Evolutionary conservation across 2,329 filamentous ascomycete species (phyloP).

Genomic region (Lizonia empirigonia): DNA sequence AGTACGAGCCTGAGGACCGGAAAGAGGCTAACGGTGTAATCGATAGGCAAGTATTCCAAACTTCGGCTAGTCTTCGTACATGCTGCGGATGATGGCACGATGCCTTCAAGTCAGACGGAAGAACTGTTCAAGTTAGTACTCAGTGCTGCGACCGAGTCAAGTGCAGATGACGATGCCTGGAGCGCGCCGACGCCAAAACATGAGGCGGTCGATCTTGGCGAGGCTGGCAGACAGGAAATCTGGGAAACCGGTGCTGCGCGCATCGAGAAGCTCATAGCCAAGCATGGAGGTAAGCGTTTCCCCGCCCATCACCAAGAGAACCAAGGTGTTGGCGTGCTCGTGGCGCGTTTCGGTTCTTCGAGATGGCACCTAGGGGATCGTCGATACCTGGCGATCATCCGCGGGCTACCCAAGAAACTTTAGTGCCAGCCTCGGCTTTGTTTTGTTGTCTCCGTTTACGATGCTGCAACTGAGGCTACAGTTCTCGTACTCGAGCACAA

Average conservation of each 20-base stretch:
- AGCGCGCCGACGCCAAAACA: slow-evolving; percentile 18
- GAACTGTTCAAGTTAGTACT: slow-evolving; percentile 38
- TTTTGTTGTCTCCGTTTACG: not conserved
- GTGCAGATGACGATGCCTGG: slow-evolving; percentile 17
- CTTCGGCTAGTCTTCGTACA: slow-evolving; percentile 42
- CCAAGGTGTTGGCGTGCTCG: slow-evolving; percentile 10
- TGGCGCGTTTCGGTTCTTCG: slow-evolving; percentile 14
- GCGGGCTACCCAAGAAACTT: not conserved
- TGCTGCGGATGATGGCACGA: slow-evolving; percentile 42
- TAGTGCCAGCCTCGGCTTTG: not conserved
- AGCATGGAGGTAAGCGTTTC: slow-evolving; percentile 43
- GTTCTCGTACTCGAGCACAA: not conserved
- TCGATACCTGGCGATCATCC: slow-evolving; percentile 14
- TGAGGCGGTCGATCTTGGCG: slow-evolving; percentile 38
- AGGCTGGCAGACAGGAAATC: slow-evolving; percentile 41
- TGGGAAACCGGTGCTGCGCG: slow-evolving; percentile 33
- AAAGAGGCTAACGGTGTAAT: slow-evolving; percentile 1
- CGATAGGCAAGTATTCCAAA: slow-evolving; percentile 17
- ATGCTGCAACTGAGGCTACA: not conserved
- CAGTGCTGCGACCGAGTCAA: slow-evolving; percentile 27
- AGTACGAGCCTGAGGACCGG: not conserved
- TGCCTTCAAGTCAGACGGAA: slow-evolving; percentile 45
- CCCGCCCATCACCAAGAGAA: slow-evolving; percentile 16
- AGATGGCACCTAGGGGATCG: slow-evolving; percentile 2
- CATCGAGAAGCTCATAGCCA: slow-evolving; percentile 45